Evolutionary conservation across 1,284 basidiomycete species (phyloP).

Genomic region (Malassezia sp.): DNA sequence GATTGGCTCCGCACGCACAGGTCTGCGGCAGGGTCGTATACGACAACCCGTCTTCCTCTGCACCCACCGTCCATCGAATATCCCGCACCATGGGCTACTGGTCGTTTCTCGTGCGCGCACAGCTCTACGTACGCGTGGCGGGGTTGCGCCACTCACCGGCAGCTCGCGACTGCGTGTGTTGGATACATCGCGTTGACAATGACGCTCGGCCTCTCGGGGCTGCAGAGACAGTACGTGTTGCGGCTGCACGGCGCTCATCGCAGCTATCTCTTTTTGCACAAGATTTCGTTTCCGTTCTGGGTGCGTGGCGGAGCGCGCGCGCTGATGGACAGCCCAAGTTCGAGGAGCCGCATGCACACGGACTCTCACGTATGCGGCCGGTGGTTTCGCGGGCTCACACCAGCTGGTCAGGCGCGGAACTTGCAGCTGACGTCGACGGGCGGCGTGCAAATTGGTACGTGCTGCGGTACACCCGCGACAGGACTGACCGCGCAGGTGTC

Average conservation of each 20-base stretch:
- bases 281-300: conserved; percentile 56
- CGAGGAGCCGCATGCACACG: conserved; percentile 16
- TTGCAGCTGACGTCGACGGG: conserved; percentile 62
- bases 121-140: conserved; percentile 1
- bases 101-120: conserved; percentile 6
- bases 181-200: conserved; percentile 8
- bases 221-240: conserved; percentile 8
- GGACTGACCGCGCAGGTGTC: too few species aligned
- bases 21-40: too few species aligned
- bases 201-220: background rate
- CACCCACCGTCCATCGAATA: too few species aligned
- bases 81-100: conserved; percentile 8
- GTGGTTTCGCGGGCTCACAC: too few species aligned
- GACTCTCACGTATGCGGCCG: conserved; percentile 5
- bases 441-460: conserved; percentile 63
- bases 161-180: too few species aligned
- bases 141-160: background rate
- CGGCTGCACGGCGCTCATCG: too few species aligned
- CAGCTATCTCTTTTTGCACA: conserved; percentile 59
- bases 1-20: too few species aligned
- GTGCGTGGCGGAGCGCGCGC: too few species aligned
- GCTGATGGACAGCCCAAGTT: conserved; percentile 12
- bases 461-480: too few species aligned
- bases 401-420: conserved; percentile 69
- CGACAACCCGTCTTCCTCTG: too few species aligned